Evolutionary conservation across 805 yeast species (phyloP), one percentile per base, ranked within the genome.

Genomic region (Suhomyces sp.): DNA sequence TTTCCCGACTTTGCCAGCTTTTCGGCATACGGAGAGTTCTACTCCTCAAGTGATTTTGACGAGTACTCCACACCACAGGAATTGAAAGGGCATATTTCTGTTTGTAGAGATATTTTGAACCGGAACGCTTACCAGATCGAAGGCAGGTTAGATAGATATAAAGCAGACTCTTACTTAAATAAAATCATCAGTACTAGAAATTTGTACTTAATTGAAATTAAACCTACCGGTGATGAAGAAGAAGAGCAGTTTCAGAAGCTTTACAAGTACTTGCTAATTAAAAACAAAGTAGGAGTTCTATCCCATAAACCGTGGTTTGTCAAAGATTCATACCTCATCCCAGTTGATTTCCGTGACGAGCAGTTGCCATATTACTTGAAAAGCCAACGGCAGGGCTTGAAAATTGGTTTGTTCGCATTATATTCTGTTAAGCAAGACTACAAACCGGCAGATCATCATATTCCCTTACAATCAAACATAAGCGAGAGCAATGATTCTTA

Each of bases 251-350:
- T 57, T 54, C 59, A 67, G 46, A 63, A 68, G 55, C 63, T 74
- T 47, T 69, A 58, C 52, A 72, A 76, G 15, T 83, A 84, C 62
- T 80, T 84, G 59, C 61, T 68, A 40, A 60, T 68, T 5, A 69
- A 79, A 27, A 60, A 65, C 27, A 82, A 82, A 62, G 82, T 80
- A 48, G 92, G 90, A 1, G 90, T 86, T 15, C 70, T 87, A 45
- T 77, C 81, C 10, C 73, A 71, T 17, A 72, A 73, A 49, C 80
- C 82, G 0, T 55, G 65, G 7, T 73, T 75, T 58, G 85, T 84
- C 40, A 86, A 85, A 60, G 92, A 87, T 66, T 78, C 86, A 7
- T 87, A 86, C 63, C 56, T 87, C 50, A 66, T 85, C 27, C 77
- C 85, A 1, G 51, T 60, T 13, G 70, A 67, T 50, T 65, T 65